Conservation (phyloP, 306 rosid species). For the Begonia fuchsioides region DNA sequence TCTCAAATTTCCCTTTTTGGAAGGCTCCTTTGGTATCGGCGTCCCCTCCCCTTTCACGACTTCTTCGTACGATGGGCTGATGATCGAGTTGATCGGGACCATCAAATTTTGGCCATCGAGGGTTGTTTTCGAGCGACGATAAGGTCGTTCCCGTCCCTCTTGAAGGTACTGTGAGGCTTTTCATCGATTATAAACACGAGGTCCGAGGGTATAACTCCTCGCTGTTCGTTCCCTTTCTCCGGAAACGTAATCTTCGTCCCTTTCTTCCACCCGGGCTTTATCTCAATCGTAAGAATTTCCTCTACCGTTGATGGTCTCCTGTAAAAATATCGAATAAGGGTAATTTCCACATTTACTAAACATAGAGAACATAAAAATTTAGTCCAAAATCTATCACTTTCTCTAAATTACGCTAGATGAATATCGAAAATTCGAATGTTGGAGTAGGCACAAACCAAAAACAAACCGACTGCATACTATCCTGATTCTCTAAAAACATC, state of each 20-base stretch:
- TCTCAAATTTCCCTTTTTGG: constrained; percentile 65
- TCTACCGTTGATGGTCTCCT: constrained; percentile 63
- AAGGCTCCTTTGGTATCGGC: constrained; percentile 84
- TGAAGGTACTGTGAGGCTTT: constrained; percentile 64
- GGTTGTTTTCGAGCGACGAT: constrained; percentile 50
- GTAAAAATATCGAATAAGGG: constrained; percentile 3
- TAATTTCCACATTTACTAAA: too few relatives aligned
- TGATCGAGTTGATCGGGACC: constrained; percentile 29
- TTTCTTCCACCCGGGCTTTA: constrained; percentile 97
- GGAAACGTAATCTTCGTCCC: constrained; percentile 89
- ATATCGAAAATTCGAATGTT: too few relatives aligned
- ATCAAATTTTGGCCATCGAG: constrained; percentile 58
- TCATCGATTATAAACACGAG: constrained; percentile 79
- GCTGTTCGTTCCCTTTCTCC: constrained; percentile 74
- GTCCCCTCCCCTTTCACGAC: constrained; percentile 81
- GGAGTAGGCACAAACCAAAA: too few relatives aligned
- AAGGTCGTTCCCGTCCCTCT: constrained; percentile 84
- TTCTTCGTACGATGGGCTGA: constrained; percentile 71
- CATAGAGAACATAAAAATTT: too few relatives aligned
- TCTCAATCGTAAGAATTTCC: constrained; percentile 75
- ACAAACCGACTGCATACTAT: too few relatives aligned
- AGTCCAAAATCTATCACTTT: too few relatives aligned
- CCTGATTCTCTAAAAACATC: too few relatives aligned
- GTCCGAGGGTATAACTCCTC: constrained; percentile 70
- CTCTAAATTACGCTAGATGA: too few relatives aligned